phyloP scores from a whole-genome alignment of 345 rosid species.

The Sapria himalayana region DNA sequence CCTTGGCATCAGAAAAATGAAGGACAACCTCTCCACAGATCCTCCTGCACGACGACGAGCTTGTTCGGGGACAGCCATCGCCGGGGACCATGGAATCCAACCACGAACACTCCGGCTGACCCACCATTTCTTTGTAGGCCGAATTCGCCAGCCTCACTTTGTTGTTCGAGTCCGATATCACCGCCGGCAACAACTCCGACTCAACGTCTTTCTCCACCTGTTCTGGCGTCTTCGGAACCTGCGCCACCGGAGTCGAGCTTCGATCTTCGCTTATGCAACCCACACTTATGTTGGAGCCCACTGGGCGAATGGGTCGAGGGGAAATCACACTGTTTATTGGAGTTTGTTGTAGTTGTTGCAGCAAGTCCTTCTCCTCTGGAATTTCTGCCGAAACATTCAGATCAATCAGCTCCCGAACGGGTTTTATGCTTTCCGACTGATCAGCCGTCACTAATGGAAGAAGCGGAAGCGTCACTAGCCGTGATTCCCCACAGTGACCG shows the following conservation, averaged over 20 bases:
- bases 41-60: constrained; percentile 23
- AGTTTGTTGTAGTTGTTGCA: constrained; percentile 39
- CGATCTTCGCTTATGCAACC: constrained; percentile 27
- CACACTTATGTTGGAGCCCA: constrained; percentile 53
- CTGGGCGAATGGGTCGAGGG: constrained; percentile 60
- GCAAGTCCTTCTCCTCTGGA: constrained; percentile 37
- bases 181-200: constrained; percentile 40
- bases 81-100: constrained; percentile 33
- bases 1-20: constrained; percentile 16
- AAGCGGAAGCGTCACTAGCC: constrained; percentile 57
- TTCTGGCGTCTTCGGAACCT: constrained; percentile 21
- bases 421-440: constrained; percentile 20
- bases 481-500: no score
- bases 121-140: constrained; percentile 82
- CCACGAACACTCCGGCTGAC: constrained; percentile 93
- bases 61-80: constrained; percentile 8
- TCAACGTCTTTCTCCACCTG: constrained; percentile 76
- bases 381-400: constrained; percentile 29
- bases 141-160: constrained; percentile 73
- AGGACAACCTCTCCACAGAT: constrained; percentile 72
- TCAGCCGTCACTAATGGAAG: constrained; percentile 23
- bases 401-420: constrained; percentile 21
- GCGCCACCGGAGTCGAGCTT: constrained; percentile 5
- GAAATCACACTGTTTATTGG: constrained; percentile 20
- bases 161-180: constrained; percentile 59